A percentile compares a stretch with the other conserved stretches of the same genome.
Evolutionary conservation across 805 yeast genomes (phyloP).

Genomic region (Ogataea paraovalis): DNA sequence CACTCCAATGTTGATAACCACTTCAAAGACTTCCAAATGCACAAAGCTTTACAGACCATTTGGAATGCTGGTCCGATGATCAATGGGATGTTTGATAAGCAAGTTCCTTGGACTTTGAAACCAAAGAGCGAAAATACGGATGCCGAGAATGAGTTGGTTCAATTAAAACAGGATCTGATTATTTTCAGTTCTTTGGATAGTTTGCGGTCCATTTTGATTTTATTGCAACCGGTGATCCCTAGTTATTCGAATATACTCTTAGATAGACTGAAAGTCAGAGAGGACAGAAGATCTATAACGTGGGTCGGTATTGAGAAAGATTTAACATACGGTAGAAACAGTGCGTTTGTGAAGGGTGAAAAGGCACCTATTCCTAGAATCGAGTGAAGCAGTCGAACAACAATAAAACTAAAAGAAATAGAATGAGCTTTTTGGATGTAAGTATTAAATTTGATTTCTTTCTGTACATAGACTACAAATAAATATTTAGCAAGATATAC

Average conservation of each 20-base stretch:
- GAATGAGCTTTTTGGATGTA: neutral
- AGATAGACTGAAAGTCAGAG: slow-evolving; percentile 56
- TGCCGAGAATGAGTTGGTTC: slow-evolving; percentile 3
- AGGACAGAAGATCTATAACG: slow-evolving; percentile 37
- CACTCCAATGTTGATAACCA: slow-evolving; percentile 37
- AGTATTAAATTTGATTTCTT: neutral
- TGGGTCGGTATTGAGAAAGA: slow-evolving; percentile 57
- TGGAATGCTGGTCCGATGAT: slow-evolving; percentile 58
- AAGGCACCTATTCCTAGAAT: slow-evolving; percentile 30
- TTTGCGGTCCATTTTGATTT: slow-evolving; percentile 60
- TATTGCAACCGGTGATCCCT: slow-evolving; percentile 75
- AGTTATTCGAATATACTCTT: slow-evolving; percentile 50
- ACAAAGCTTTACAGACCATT: slow-evolving; percentile 51
- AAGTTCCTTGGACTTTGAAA: slow-evolving; percentile 71
- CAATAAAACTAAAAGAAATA: neutral
- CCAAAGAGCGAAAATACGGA: slow-evolving; percentile 20
- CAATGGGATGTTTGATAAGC: slow-evolving; percentile 61
- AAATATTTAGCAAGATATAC: slow-evolving; percentile 16
- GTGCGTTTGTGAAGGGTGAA: slow-evolving; percentile 29
- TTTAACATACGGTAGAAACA: slow-evolving; percentile 52
- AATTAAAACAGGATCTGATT: slow-evolving; percentile 43
- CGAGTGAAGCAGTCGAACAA: slow-evolving; percentile 5
- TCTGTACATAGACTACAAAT: neutral
- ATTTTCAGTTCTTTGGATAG: slow-evolving; percentile 68
- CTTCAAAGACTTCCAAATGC: slow-evolving; percentile 46